Conservation (phyloP, 352 stramenopile genomes). For the Pythium chondricola region DNA sequence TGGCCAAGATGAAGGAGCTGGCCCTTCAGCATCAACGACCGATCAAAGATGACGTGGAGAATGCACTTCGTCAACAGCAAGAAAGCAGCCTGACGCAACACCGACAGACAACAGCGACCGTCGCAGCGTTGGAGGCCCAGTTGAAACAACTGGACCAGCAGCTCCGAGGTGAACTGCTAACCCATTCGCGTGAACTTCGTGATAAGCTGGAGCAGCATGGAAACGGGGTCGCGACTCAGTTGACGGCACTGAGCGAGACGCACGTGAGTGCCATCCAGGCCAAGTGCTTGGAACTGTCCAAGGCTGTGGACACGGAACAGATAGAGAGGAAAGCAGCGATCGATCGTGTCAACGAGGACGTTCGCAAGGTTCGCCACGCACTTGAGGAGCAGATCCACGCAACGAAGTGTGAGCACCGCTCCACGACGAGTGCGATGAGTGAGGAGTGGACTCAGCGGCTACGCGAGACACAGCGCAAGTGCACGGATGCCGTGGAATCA, state of each 20-base stretch:
- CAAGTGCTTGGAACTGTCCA: slow-evolving; percentile 15
- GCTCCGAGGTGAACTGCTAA: slow-evolving; percentile 3
- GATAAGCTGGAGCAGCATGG: slow-evolving; percentile 12
- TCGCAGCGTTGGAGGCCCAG: background rate
- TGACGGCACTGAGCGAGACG: slow-evolving; percentile 2
- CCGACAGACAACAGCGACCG: background rate
- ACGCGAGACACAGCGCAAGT: slow-evolving; percentile 15
- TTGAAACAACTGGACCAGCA: slow-evolving; percentile 9
- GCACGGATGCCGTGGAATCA: slow-evolving; percentile 4
- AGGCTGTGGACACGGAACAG: slow-evolving; percentile 27
- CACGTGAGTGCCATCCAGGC: slow-evolving; percentile 4
- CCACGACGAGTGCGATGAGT: slow-evolving; percentile 20
- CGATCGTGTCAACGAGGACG: slow-evolving; percentile 31
- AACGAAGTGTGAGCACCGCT: slow-evolving; percentile 30
- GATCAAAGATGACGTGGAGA: slow-evolving; percentile 4
- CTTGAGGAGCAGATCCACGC: slow-evolving; percentile 47
- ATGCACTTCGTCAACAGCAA: background rate
- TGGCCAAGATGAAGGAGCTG: background rate
- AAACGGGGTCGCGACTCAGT: background rate
- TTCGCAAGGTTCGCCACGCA: slow-evolving; percentile 35
- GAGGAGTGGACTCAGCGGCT: slow-evolving; percentile 29
- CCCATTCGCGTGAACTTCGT: slow-evolving; percentile 4
- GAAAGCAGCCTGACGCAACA: slow-evolving; percentile 5
- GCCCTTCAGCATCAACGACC: background rate
- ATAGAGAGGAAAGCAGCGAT: slow-evolving; percentile 36